phyloP scores from a whole-genome alignment of 768 basidiomycete genomes.

The Leccinum fibrillosum region DNA sequence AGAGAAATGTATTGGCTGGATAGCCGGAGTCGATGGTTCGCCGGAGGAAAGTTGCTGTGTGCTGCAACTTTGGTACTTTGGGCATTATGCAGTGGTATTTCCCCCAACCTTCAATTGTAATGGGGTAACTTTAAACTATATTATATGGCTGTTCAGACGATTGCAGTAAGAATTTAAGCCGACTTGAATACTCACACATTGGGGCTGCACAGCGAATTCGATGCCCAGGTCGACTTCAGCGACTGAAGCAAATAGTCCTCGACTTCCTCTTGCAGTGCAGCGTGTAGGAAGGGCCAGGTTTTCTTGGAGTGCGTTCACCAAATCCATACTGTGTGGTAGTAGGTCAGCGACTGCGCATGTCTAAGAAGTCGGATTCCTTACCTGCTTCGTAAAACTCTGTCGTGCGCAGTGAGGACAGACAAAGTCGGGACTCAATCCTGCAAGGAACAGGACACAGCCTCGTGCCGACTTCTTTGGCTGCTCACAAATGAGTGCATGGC shows the following conservation, averaged over 20 bases:
- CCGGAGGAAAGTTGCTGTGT: too few relatives aligned
- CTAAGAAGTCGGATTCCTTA: too few relatives aligned
- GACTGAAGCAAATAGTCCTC: not conserved
- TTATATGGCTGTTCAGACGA: too few relatives aligned
- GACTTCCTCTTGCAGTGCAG: not conserved
- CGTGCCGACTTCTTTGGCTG: not conserved
- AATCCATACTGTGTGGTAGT: not conserved
- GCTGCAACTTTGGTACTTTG: too few relatives aligned
- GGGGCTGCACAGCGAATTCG: not conserved
- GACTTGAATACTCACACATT: not conserved
- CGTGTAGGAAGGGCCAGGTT: not conserved
- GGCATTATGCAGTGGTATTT: too few relatives aligned
- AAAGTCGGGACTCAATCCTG: not conserved
- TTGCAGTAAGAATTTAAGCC: too few relatives aligned
- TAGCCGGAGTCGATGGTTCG: too few relatives aligned
- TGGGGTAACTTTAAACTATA: too few relatives aligned
- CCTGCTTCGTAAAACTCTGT: not conserved
- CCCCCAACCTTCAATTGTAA: too few relatives aligned
- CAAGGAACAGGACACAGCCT: not conserved
- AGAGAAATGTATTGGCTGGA: too few relatives aligned
- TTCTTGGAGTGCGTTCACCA: not conserved
- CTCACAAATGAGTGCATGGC: not conserved
- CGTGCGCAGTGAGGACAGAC: not conserved
- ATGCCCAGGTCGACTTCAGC: not conserved
- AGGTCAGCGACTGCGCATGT: too few relatives aligned